These are phyloP conservation scores for Debaryomyces prosopidis DNA, from an alignment of 805 yeast genomes.

Conservation along the genomic window DNA sequence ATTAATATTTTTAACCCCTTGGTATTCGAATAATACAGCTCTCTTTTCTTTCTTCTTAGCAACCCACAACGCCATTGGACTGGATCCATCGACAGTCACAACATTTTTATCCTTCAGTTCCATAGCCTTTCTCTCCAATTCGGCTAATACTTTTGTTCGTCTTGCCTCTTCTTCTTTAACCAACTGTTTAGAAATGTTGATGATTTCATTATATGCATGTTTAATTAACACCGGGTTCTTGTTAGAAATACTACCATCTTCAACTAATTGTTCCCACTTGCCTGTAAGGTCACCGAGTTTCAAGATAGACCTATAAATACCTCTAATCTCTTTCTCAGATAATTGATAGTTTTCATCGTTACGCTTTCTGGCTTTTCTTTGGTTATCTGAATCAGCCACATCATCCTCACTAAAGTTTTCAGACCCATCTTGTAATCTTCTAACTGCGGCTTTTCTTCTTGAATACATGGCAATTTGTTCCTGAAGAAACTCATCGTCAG, in stretches of 20 bases:
- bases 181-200: conserved; percentile 58
- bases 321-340: conserved; percentile 84
- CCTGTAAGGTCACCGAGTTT: conserved; percentile 76
- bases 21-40: conserved; percentile 86
- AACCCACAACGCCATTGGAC: conserved; percentile 54
- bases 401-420: conserved; percentile 40
- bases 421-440: conserved; percentile 45
- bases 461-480: conserved; percentile 88
- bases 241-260: conserved; percentile 85
- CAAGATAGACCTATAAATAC: conserved; percentile 78
- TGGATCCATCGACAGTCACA: conserved; percentile 38
- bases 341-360: conserved; percentile 48
- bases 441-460: conserved; percentile 74
- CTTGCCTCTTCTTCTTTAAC: conserved; percentile 66
- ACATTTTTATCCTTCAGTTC: conserved; percentile 50
- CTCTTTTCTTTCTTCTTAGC: conserved; percentile 80
- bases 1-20: conserved; percentile 83
- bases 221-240: conserved; percentile 79
- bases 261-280: conserved; percentile 81
- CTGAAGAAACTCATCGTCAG: conserved; percentile 82
- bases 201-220: conserved; percentile 73
- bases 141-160: conserved; percentile 54
- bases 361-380: conserved; percentile 33
- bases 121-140: conserved; percentile 58
- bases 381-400: conserved; percentile 41